phyloP scores from a whole-genome alignment of 1,284 basidiomycete genomes.

The Pterula multifida region DNA sequence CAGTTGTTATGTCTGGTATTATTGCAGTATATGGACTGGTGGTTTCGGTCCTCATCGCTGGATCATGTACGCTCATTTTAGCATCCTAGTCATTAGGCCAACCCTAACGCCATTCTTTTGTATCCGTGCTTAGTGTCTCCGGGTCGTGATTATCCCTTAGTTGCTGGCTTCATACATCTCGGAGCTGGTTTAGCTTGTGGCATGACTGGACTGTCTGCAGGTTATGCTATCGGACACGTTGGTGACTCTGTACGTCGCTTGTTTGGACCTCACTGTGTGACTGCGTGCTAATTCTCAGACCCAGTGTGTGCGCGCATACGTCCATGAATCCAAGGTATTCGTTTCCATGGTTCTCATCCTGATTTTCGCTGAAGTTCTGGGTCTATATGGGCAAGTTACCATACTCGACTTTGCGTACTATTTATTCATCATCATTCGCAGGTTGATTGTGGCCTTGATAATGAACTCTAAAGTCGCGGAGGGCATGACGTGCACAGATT shows the following conservation, averaged over 20 bases:
- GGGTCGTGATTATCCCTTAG: conserved; percentile 51
- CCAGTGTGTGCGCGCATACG: conserved; percentile 62
- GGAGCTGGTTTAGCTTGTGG: conserved; percentile 91
- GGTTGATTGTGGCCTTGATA: conserved; percentile 9
- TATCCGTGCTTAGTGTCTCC: conserved; percentile 41
- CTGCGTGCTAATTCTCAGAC: neutral
- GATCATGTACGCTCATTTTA: conserved; percentile 39
- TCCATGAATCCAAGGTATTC: conserved; percentile 63
- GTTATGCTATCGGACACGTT: conserved; percentile 94
- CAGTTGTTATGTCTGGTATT: conserved; percentile 84
- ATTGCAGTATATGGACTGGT: conserved; percentile 73
- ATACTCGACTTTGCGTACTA: conserved; percentile 4
- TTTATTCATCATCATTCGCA: conserved; percentile 5
- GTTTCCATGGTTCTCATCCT: conserved; percentile 59
- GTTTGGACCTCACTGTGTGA: neutral
- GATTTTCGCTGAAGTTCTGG: conserved; percentile 92
- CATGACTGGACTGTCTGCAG: conserved; percentile 88
- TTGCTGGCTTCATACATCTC: conserved; percentile 87
- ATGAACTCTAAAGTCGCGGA: conserved; percentile 8
- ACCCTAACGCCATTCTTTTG: too few relatives aligned
- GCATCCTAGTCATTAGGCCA: too few relatives aligned
- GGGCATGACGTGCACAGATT: conserved; percentile 3
- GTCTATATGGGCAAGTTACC: conserved; percentile 66
- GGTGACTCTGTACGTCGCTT: conserved; percentile 72
- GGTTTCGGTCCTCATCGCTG: conserved; percentile 65